Evolutionary conservation across 2,329 filamentous ascomycete genomes (phyloP), one percentile per base, ranked within the genome.

Genomic region (Ophiocordyceps camponoti-rufipedis): DNA sequence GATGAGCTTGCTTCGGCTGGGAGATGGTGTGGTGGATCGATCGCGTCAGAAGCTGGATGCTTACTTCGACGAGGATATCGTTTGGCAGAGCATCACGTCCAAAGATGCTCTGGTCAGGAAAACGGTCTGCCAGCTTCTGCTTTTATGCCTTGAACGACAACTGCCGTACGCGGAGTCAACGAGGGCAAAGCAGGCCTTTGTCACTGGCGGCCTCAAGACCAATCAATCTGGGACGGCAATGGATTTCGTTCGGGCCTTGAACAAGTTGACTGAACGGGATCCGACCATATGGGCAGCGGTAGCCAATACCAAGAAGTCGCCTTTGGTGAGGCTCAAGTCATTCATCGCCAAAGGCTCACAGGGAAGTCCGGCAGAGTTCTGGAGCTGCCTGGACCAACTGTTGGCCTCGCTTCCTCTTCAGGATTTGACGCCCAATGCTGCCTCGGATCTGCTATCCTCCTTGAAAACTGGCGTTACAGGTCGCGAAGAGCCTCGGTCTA

Each of bases 301-400:
- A 3, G 32, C 57, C 0, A 64, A 59, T 13, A 65, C 65, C n/a
- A 74, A 76, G 50, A 75, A 71, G 47, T 62, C 72, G 1, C 68
- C 74, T 0, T 52, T 74, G 2, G 64, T 66, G 4, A 64, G 80
- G 19, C 61, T 98, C 4, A 72, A 75, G 44, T 67, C 77, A 9
- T 91, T 93, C 52, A 66, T 96, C 7, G 79, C 83, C 49, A 84
- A 80, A 54, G 89, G 91, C 3, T 94, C 89, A 0, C 85, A 95
- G 55, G 75, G 78, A n/a, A 82, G 82, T 3, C 68, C 76, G 0
- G 63, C 70, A 4, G 72, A 70, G 10, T 94, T 80, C 56, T 98
- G 91, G 91, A 62, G 69, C 28, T 74, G 73, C 14, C 58, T 94
- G 31, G 68, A 72, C 38, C 65, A 69, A 29, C 62, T 96, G 0